A percentile compares a stretch with the other conserved stretches of the same genome.
Evolutionary conservation across 2,329 filamentous ascomycete species (phyloP).

Genomic region (Neoascochyta sp.): DNA sequence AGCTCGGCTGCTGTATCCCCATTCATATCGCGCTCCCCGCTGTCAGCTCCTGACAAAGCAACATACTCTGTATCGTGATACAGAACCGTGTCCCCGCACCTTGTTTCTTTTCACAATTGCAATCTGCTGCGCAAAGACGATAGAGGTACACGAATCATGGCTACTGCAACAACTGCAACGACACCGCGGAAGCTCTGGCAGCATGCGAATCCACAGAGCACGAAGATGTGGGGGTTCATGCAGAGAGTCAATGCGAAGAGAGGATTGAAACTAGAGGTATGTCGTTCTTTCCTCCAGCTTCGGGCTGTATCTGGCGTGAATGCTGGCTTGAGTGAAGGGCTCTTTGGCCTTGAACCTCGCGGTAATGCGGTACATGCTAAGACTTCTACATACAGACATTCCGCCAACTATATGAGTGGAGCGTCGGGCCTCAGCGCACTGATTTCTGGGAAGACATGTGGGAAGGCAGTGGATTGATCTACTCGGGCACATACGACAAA

Average conservation of each 20-base stretch:
- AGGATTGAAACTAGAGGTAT: constrained; percentile 56
- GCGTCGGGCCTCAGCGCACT: constrained; percentile 53
- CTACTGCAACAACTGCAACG: constrained; percentile 1
- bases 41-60: constrained; percentile 1
- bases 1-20: no score
- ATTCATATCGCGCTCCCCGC: neutral
- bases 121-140: neutral
- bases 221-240: constrained; percentile 47
- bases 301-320: neutral
- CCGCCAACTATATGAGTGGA: constrained; percentile 67
- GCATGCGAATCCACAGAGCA: constrained; percentile 43
- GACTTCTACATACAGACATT: constrained; percentile 53
- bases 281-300: constrained; percentile 1
- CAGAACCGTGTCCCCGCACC: constrained; percentile 3
- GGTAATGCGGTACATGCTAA: neutral
- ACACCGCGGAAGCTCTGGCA: constrained; percentile 48
- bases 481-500: constrained; percentile 27
- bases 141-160: neutral
- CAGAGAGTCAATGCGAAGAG: constrained; percentile 59
- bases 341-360: no score
- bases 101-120: no score
- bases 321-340: no score
- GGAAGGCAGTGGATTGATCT: constrained; percentile 25
- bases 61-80: no score
- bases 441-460: constrained; percentile 43